Percentiles rank a stretch among this genome's conserved stretches.
Conservation (phyloP, 2,329 filamentous ascomycete species). For the Cercospora beticola region DNA sequence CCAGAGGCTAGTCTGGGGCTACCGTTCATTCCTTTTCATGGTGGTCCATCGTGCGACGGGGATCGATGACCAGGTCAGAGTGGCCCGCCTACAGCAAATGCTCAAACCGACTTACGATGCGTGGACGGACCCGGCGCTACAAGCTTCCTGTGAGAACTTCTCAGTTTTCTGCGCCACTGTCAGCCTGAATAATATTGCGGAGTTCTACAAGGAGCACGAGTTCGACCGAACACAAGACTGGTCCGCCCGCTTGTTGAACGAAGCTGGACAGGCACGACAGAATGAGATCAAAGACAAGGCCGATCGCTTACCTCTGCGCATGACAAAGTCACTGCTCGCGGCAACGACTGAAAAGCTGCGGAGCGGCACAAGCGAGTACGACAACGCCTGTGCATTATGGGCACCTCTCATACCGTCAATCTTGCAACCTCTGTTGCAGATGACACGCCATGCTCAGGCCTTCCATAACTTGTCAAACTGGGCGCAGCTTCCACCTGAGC, state of each 20-base stretch:
- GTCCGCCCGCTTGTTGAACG: constrained; percentile 73
- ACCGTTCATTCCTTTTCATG: constrained; percentile 88
- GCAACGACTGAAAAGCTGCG: constrained; percentile 89
- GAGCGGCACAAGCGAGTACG: constrained; percentile 68
- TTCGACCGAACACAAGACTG: constrained; percentile 80
- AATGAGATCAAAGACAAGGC: constrained; percentile 73
- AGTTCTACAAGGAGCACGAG: constrained; percentile 70
- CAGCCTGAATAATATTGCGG: constrained; percentile 74
- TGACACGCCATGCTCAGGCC: constrained; percentile 84
- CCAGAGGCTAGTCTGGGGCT: constrained; percentile 79
- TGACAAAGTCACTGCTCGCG: constrained; percentile 88
- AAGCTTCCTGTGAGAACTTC: constrained; percentile 70
- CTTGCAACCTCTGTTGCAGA: constrained; percentile 80
- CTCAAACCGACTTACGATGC: constrained; percentile 76
- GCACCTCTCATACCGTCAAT: constrained; percentile 76
- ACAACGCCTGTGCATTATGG: constrained; percentile 80
- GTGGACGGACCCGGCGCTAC: constrained; percentile 73
- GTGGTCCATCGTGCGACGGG: constrained; percentile 82
- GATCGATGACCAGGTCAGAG: constrained; percentile 68
- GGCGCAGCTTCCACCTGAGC: constrained; percentile 71
- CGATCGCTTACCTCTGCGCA: constrained; percentile 72
- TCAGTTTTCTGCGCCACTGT: constrained; percentile 76
- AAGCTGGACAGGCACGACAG: constrained; percentile 76
- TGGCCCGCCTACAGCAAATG: constrained; percentile 72
- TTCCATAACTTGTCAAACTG: constrained; percentile 87